Conservation (phyloP, 2,329 filamentous ascomycete species). For the Colletotrichum chrysophilum region DNA sequence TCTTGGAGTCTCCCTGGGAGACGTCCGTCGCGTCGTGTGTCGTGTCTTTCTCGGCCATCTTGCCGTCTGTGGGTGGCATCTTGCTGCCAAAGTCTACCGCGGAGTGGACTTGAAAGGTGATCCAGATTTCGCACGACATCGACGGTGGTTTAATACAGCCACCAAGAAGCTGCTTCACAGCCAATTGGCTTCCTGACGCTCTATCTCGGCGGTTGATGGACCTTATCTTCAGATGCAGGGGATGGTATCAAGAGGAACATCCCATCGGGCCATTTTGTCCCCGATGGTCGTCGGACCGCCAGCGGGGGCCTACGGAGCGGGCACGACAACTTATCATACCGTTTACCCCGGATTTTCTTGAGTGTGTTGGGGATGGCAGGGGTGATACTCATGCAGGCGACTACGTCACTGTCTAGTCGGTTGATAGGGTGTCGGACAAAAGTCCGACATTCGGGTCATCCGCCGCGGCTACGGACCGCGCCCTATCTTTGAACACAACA, state of each 20-base stretch:
- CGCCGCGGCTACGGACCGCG: background rate
- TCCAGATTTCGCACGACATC: background rate
- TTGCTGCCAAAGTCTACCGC: rapidly evolving
- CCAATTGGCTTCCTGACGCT: background rate
- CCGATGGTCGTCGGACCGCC: background rate
- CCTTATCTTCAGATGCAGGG: background rate
- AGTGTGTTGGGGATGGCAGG: background rate
- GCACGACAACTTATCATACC: background rate
- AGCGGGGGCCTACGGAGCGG: background rate
- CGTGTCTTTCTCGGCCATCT: background rate
- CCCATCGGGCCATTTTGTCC: background rate
- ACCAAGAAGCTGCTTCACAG: background rate
- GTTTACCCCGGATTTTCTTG: background rate
- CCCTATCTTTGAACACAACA: background rate
- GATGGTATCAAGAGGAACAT: background rate
- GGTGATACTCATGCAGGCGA: background rate
- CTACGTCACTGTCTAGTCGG: background rate
- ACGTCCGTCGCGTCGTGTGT: background rate
- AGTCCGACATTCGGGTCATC: background rate
- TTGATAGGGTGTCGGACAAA: background rate
- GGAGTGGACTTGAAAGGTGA: background rate
- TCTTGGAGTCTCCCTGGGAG: background rate
- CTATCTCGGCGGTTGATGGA: background rate
- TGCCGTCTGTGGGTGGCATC: background rate
- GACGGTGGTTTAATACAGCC: background rate